phyloP scores from a whole-genome alignment of 495 filamentous ascomycete species.

The Zalerion maritima region DNA sequence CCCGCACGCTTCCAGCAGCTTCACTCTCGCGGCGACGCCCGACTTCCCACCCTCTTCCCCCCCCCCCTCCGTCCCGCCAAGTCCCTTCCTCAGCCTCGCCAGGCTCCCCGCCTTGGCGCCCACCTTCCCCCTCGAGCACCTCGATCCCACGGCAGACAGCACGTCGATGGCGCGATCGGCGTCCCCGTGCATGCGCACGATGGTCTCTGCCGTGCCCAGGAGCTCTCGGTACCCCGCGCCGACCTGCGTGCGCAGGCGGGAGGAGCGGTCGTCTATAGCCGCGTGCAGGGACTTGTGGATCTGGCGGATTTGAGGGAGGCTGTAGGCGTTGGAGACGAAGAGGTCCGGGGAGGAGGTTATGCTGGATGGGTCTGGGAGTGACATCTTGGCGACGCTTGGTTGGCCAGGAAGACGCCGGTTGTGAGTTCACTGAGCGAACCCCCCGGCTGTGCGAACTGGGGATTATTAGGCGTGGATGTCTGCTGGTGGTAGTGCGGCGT shows the following conservation, averaged over 20 bases:
- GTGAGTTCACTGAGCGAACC: no score
- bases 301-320: constrained; percentile 47
- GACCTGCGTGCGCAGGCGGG: constrained; percentile 78
- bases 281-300: constrained; percentile 39
- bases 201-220: constrained; percentile 81
- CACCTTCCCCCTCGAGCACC: constrained; percentile 61
- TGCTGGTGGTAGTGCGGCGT: no score
- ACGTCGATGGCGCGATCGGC: constrained; percentile 59
- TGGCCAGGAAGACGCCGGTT: no score
- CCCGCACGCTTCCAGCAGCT: constrained; percentile 26
- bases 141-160: constrained; percentile 55
- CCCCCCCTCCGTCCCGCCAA: constrained; percentile 7
- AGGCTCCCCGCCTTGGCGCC: constrained; percentile 52
- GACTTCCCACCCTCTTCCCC: constrained; percentile 29
- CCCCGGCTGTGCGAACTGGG: no score
- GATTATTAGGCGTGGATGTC: no score
- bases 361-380: constrained; percentile 26
- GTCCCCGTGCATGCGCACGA: constrained; percentile 71
- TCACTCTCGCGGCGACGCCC: constrained; percentile 19
- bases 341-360: constrained; percentile 55
- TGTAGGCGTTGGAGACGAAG: constrained; percentile 55
- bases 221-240: constrained; percentile 89
- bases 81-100: constrained; percentile 38
- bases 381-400: constrained; percentile 17
- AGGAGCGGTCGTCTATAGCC: constrained; percentile 61